Percentiles rank a stretch among this genome's conserved stretches.
phyloP scores from a whole-genome alignment of 306 rosid species.

The Cicer bijugum region DNA sequence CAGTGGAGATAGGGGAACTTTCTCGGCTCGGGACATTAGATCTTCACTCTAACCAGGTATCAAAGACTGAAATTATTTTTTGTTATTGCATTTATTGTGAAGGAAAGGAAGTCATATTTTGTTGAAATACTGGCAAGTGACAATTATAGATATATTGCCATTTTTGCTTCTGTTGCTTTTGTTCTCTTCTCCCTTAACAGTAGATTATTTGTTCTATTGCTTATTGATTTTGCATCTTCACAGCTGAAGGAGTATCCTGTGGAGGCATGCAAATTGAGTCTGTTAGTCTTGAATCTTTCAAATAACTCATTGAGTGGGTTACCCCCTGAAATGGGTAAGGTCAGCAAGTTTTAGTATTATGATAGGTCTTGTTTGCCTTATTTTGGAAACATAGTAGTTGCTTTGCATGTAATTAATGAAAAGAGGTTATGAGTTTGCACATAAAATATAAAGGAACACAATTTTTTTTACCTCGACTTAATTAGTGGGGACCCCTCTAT shows the following conservation, averaged over 20 bases:
- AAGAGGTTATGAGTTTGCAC: constrained; percentile 15
- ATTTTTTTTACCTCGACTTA: not conserved
- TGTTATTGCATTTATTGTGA: constrained; percentile 11
- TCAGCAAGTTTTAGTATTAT: constrained; percentile 40
- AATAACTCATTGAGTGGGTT: constrained; percentile 91
- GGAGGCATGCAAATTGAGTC: constrained; percentile 85
- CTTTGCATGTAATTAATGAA: constrained; percentile 18
- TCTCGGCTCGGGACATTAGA: constrained; percentile 82
- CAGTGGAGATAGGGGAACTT: constrained; percentile 76
- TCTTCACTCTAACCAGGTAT: constrained; percentile 94
- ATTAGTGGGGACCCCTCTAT: constrained; percentile 18
- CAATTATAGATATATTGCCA: constrained; percentile 2
- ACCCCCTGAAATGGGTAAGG: constrained; percentile 89
- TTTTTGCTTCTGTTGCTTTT: constrained; percentile 33
- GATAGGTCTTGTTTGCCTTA: constrained; percentile 29
- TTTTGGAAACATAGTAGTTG: constrained; percentile 30
- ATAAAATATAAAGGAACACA: constrained; percentile 7
- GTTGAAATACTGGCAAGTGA: constrained; percentile 28
- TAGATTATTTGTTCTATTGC: constrained; percentile 32
- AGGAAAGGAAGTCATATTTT: constrained; percentile 21
- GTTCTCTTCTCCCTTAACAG: constrained; percentile 29
- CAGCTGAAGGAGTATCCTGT: constrained; percentile 94
- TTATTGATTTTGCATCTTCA: constrained; percentile 44
- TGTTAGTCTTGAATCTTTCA: constrained; percentile 81
- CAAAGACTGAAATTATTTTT: constrained; percentile 26